Evolutionary conservation across 2,329 filamentous ascomycete species (phyloP).

Genomic region (Cladosporium sp.): DNA sequence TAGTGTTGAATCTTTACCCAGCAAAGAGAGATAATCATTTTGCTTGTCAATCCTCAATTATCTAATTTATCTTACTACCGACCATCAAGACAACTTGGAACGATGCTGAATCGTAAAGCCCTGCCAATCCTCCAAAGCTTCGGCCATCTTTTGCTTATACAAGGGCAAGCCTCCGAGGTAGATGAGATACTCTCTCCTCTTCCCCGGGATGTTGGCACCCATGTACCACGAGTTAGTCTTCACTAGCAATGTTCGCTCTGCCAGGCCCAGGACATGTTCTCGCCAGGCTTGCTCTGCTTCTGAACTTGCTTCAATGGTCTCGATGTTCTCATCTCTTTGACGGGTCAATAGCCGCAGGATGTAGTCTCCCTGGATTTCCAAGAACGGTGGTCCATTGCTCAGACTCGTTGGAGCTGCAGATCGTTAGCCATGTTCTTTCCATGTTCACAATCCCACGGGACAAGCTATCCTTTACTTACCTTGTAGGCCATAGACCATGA

Average conservation of each 20-base stretch:
- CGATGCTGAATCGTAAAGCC: background rate
- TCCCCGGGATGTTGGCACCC: constrained; percentile 49
- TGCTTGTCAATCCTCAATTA: too few relatives aligned
- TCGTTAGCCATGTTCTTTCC: background rate
- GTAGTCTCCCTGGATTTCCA: constrained; percentile 49
- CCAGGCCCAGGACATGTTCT: constrained; percentile 32
- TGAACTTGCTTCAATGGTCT: constrained; percentile 43
- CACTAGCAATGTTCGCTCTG: constrained; percentile 34
- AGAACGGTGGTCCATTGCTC: constrained; percentile 48
- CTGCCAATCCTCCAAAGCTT: constrained; percentile 37
- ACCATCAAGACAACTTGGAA: too few relatives aligned
- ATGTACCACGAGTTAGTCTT: constrained; percentile 38
- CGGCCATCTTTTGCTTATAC: constrained; percentile 43
- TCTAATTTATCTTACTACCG: too few relatives aligned
- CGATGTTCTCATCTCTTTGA: constrained; percentile 40
- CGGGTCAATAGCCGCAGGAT: constrained; percentile 47
- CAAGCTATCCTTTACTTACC: background rate
- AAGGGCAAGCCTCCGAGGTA: constrained; percentile 41
- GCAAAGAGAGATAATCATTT: too few relatives aligned
- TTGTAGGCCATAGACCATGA: background rate
- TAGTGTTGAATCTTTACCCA: too few relatives aligned
- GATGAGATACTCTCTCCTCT: constrained; percentile 49
- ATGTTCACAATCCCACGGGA: background rate
- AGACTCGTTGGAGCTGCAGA: constrained; percentile 44
- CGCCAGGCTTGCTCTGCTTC: constrained; percentile 46